A percentile compares a stretch with the other conserved stretches of the same genome.
Evolutionary conservation across 2,329 filamentous ascomycete genomes (phyloP).

Genomic region (Trichocomaceae sp.): DNA sequence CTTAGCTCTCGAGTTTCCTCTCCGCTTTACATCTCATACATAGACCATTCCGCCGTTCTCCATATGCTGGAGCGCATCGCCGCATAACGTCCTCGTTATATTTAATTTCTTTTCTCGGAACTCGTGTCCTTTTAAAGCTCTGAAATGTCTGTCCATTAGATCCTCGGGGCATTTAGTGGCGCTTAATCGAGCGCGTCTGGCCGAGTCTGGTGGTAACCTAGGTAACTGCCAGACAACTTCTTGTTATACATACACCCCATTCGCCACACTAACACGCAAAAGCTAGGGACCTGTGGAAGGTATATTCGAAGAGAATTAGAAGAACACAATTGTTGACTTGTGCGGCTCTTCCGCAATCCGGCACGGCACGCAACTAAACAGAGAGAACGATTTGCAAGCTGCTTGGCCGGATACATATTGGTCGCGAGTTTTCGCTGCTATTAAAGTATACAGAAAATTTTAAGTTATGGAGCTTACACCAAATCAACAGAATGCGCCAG

Average conservation of each 20-base stretch:
- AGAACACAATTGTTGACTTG: background rate
- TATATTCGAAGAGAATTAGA: background rate
- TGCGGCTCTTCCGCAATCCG: background rate
- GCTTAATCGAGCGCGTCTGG: conserved; percentile 4
- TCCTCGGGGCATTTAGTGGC: background rate
- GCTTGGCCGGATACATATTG: background rate
- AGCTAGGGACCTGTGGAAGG: background rate
- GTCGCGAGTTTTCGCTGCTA: background rate
- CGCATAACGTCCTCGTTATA: background rate
- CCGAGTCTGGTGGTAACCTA: conserved; percentile 3
- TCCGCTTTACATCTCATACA: conserved; percentile 13
- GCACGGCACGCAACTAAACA: background rate
- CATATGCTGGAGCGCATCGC: conserved; percentile 9
- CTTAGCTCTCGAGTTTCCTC: conserved; percentile 15
- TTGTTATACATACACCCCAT: background rate
- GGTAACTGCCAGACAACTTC: no score
- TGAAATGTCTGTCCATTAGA: conserved; percentile 5
- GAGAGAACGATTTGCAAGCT: background rate
- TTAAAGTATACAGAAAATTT: background rate
- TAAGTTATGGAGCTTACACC: conserved; percentile 19
- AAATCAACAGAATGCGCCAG: conserved; percentile 15
- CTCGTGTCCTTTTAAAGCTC: background rate
- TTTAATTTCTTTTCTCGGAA: background rate
- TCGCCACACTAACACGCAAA: background rate
- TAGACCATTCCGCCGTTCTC: conserved; percentile 10